Percentiles rank a stretch among this genome's conserved stretches.
Conservation (phyloP, 2,329 filamentous ascomycete genomes). For the Ceratocystis ficicola region DNA sequence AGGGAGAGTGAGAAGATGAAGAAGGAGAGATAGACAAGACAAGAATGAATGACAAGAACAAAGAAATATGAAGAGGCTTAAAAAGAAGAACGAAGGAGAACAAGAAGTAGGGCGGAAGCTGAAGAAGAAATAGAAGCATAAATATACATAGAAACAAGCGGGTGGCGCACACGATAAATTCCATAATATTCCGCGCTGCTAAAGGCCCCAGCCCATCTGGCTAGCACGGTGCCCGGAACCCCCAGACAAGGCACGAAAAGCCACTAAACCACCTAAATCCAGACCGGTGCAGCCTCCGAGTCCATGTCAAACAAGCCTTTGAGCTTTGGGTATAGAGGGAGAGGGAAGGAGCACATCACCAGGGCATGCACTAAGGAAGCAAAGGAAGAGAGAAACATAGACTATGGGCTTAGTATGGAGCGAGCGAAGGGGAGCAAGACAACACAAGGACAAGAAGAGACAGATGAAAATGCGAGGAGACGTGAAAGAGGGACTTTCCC, state of each 20-base stretch:
- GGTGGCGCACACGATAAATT: slow-evolving; percentile 9
- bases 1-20: background rate
- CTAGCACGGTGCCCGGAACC: background rate
- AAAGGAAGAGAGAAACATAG: background rate
- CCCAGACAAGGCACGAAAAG: background rate
- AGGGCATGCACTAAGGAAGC: slow-evolving; percentile 8
- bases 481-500: background rate
- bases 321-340: background rate
- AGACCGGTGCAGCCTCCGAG: background rate
- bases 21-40: background rate
- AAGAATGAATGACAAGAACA: slow-evolving; percentile 6
- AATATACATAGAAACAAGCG: slow-evolving; percentile 9
- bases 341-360: background rate
- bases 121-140: slow-evolving; percentile 5
- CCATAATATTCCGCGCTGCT: background rate
- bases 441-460: slow-evolving; percentile 1
- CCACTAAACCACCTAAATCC: slow-evolving; percentile 10
- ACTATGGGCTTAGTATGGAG: slow-evolving; percentile 7
- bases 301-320: slow-evolving; percentile 1
- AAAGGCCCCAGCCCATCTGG: background rate
- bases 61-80: background rate
- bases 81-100: background rate
- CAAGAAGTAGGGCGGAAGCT: background rate
- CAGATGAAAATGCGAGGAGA: background rate
- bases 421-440: slow-evolving; percentile 7